A percentile compares a stretch with the other conserved stretches of the same genome.
Conservation (phyloP, 371 early-diverging fungal genomes). For the Mucor sp. region DNA sequence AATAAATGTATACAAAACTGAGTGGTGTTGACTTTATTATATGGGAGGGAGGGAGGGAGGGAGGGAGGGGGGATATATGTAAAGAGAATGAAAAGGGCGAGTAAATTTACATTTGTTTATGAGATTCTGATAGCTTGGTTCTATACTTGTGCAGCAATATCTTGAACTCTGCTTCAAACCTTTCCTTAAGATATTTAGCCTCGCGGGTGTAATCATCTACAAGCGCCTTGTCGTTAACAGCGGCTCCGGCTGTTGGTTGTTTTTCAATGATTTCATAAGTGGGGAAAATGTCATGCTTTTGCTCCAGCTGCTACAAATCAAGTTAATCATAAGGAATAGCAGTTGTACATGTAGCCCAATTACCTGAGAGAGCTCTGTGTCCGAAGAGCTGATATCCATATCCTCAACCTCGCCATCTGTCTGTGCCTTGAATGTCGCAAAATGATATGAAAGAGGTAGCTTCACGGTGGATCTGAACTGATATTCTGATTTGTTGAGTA, state of each 20-base stretch:
- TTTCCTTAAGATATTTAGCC: neutral
- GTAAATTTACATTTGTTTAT: neutral
- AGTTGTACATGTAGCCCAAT: neutral
- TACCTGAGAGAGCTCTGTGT: neutral
- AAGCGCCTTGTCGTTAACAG: neutral
- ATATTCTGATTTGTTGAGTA: neutral
- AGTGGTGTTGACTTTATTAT: no score
- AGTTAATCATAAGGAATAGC: neutral
- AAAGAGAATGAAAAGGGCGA: no score
- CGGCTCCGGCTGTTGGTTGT: neutral
- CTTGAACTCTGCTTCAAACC: neutral
- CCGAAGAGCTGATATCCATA: constrained; percentile 19
- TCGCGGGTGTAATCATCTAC: neutral
- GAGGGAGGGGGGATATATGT: no score
- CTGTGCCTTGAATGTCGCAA: constrained; percentile 1
- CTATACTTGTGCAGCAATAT: neutral
- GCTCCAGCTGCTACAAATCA: neutral
- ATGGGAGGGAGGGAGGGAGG: no score
- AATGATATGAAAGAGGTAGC: constrained; percentile 5
- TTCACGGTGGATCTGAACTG: constrained; percentile 7
- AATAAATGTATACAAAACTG: neutral
- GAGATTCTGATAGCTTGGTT: neutral
- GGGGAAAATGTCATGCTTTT: neutral
- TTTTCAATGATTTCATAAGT: neutral
- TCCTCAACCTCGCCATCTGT: neutral